Conservation (phyloP, 1,284 basidiomycete species). For the Grifola frondosa region DNA sequence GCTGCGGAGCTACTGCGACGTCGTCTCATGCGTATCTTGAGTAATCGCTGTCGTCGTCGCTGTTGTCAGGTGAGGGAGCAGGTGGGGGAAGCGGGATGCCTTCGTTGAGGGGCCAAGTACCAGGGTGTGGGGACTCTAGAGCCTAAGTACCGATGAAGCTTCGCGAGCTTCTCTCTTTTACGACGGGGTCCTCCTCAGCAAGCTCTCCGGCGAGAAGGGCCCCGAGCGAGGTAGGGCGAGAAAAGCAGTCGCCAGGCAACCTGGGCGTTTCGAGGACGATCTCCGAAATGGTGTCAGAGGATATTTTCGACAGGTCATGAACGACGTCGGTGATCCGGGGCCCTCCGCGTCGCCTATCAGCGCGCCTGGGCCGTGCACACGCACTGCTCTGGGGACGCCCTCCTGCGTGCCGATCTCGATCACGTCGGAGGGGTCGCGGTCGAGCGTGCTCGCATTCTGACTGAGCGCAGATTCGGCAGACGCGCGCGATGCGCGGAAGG, state of each 20-base stretch:
- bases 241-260: slow-evolving; percentile 21
- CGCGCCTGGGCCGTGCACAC: slow-evolving; percentile 12
- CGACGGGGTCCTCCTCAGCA: slow-evolving; percentile 59
- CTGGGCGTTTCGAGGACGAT: slow-evolving; percentile 31
- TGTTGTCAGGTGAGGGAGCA: slow-evolving; percentile 17
- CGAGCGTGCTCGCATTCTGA: slow-evolving; percentile 1
- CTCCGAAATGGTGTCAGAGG: slow-evolving; percentile 26
- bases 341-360: slow-evolving; percentile 4
- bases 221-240: slow-evolving; percentile 41
- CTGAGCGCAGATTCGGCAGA: slow-evolving; percentile 7
- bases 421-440: slow-evolving; percentile 12
- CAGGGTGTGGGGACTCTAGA: slow-evolving; percentile 68
- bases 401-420: slow-evolving; percentile 28
- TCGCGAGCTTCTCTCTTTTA: slow-evolving; percentile 73
- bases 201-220: slow-evolving; percentile 52
- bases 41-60: slow-evolving; percentile 25
- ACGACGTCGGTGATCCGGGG: slow-evolving; percentile 47
- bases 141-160: slow-evolving; percentile 77
- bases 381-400: slow-evolving; percentile 22
- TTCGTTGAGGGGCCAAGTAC: slow-evolving; percentile 51
- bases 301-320: slow-evolving; percentile 62
- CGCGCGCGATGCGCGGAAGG: slow-evolving; percentile 22
- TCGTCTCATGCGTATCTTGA: slow-evolving; percentile 46
- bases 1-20: slow-evolving; percentile 57
- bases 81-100: slow-evolving; percentile 43